Base-by-base conservation (phyloP, 2,329 filamentous ascomycete genomes). In the Lomentospora prolificans region DNA sequence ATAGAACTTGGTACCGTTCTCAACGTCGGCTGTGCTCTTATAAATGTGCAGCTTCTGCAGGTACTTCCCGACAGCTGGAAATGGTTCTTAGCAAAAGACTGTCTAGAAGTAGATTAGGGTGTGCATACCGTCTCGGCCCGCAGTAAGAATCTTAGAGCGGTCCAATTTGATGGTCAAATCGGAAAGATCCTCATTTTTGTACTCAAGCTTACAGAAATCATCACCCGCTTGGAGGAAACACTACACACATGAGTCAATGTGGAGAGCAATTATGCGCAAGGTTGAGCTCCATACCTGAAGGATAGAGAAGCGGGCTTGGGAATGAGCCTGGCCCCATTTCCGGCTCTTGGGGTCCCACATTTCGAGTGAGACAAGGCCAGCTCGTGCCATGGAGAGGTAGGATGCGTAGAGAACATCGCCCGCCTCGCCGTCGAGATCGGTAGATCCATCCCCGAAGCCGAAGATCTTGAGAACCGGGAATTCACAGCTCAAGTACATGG, bases 241-340 rank as follows among this genome's bases (percentile, higher is more conserved):
- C 66, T 80, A 25, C 19, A 8, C 6, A n/a, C 5, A 50, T 60
- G 17, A 61, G 51, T 19, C 25, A 31, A 12, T 10, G 7, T 10
- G 7, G 51, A 51, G 50, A 33, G 39, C n/a, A n/a, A 25, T 30
- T 12, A 25, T 6, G 2, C 3, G 12, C 12, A 46, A 28, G 27
- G 33, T 53, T 14, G 28, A n/a, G 25, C 24, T 24, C 57, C 63
- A 14, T 58, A 69, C 69, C 63, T 81, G 83, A 41, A 96, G 75
- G 64, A 96, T 96, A 53, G 86, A 89, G 72, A 90, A 96, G 9
- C 91, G 87, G 22, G 90, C 91, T 71, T 95, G 90, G 72, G 90
- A 95, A 67, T 96, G 90, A 60, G 87, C 81, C 70, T 96, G 91
- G 7, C 91, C 91, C 91, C 91, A 96, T 73, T 95, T 96, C 61